phyloP scores from a whole-genome alignment of 225 moss, liverwort and hornwort species.

The Polytrichum formosum region DNA sequence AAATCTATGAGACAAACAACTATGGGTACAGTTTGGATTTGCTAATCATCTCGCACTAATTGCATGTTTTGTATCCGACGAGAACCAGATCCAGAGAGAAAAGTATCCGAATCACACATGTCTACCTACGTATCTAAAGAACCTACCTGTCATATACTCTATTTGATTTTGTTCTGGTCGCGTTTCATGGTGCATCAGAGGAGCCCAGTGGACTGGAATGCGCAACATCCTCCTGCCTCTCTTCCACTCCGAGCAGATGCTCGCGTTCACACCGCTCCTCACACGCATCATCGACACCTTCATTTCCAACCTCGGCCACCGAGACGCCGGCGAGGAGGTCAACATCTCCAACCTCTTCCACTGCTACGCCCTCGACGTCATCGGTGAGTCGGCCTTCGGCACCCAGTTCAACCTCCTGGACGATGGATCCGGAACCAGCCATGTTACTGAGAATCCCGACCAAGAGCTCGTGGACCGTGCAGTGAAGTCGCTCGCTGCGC shows the following conservation, averaged over 20 bases:
- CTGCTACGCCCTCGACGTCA: constrained; percentile 19
- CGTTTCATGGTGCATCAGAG: neutral
- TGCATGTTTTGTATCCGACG: no score
- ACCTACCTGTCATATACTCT: no score
- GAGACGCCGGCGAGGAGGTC: constrained; percentile 8
- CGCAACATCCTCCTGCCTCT: constrained; percentile 22
- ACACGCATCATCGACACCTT: constrained; percentile 6
- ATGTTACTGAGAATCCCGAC: constrained; percentile 3
- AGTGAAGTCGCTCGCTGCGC: constrained; percentile 11
- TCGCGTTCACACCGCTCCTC: constrained; percentile 16
- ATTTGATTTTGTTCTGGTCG: neutral
- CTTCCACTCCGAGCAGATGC: constrained; percentile 22
- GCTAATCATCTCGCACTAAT: no score
- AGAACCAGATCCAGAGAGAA: no score
- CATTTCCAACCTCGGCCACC: neutral
- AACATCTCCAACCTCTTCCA: constrained; percentile 24
- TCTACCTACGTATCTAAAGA: neutral
- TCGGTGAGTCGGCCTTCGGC: constrained; percentile 29
- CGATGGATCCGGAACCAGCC: neutral
- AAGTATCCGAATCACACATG: neutral
- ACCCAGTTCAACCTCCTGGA: constrained; percentile 17
- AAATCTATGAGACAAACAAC: no score
- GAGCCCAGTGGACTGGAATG: constrained; percentile 24
- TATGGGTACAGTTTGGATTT: no score
- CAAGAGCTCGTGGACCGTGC: constrained; percentile 14